Percentiles rank a stretch among this genome's conserved stretches.
Conservation (phyloP, 140 eudicot species). For the Erigeron philadelphicus region DNA sequence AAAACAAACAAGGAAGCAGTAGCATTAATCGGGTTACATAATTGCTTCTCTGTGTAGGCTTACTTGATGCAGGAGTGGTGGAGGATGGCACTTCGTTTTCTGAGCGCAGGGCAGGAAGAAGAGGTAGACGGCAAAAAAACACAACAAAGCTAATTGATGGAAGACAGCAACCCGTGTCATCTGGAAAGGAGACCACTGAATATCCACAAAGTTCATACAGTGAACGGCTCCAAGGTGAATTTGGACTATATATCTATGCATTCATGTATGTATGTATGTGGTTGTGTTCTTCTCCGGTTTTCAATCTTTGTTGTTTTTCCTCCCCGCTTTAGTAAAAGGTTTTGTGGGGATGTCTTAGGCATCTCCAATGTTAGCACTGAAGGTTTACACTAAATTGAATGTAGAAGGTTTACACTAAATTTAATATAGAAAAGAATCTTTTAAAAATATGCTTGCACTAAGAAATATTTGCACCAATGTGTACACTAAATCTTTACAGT, state of each 20-base stretch:
- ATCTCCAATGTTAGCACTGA: too few species aligned
- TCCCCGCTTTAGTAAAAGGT: neutral
- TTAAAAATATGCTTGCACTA: too few species aligned
- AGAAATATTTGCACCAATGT: too few species aligned
- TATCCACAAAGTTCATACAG: conserved; percentile 27
- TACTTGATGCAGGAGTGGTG: conserved; percentile 29
- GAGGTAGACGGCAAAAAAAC: conserved; percentile 49
- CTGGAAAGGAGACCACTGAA: conserved; percentile 51
- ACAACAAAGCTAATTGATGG: conserved; percentile 44
- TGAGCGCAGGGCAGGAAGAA: conserved; percentile 57
- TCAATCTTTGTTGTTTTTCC: neutral
- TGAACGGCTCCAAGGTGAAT: conserved; percentile 34
- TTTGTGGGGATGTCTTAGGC: too few species aligned
- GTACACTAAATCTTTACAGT: too few species aligned
- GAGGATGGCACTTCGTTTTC: conserved; percentile 35
- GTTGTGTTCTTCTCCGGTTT: neutral
- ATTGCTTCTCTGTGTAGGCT: conserved; percentile 28
- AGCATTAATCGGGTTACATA: conserved; percentile 4
- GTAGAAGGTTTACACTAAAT: too few species aligned
- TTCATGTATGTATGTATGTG: neutral
- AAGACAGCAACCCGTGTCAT: conserved; percentile 32
- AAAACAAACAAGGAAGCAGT: neutral
- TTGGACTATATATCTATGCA: neutral
- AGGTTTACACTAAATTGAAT: too few species aligned
- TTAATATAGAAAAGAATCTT: too few species aligned